Evolutionary conservation across 768 basidiomycete species (phyloP), one percentile per base, ranked within the genome.

Genomic region (Amanita polypyramis): DNA sequence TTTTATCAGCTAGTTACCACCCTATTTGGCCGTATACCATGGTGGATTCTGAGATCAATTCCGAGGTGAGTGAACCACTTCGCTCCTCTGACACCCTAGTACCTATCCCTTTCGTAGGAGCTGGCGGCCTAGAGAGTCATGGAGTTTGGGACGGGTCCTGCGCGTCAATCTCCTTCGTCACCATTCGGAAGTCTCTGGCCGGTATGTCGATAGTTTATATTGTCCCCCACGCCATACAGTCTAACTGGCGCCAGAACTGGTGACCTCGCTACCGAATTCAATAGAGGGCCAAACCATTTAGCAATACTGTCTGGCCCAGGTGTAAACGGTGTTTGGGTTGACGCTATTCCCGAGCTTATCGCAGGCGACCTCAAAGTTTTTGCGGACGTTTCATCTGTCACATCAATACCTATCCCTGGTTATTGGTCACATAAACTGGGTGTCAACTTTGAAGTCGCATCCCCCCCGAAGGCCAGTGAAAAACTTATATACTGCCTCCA

Each of bases 401-500:
- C 62, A 3, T 62, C 74, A 0, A 58, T 66, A 38, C 66, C 65
- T 30, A 65, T 81, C 33, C 75, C 79, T 11, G 79, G 76, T 5
- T 82, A 80, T 55, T 79, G 77, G 77, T 60, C 68, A 17, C 68
- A 73, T 59, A 74, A 71, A 55, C 60, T 62, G 23, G 70, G 67
- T 1, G 52, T 57, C 3, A 55, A 60, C 11, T 65, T 67, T 41
- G 49, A 60, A 20, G 53, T 67, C 40, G 70, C 66, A 32, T 60
- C 65, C 19, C 51, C 67, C 1, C 70, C 75, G 3, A 60, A 56
- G 39, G 65, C 67, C 0, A 75, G 73, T 17, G 77, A 80, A 60
- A 79, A 76, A 52, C 70, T 82, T 3, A 57, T 80, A n/a, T 76
- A 76, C 55, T 64, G 65, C 40, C 60, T 85, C n/a, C 83, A 85